phyloP scores from a whole-genome alignment of 2,329 filamentous ascomycete species.

The Shiraia sp. region DNA sequence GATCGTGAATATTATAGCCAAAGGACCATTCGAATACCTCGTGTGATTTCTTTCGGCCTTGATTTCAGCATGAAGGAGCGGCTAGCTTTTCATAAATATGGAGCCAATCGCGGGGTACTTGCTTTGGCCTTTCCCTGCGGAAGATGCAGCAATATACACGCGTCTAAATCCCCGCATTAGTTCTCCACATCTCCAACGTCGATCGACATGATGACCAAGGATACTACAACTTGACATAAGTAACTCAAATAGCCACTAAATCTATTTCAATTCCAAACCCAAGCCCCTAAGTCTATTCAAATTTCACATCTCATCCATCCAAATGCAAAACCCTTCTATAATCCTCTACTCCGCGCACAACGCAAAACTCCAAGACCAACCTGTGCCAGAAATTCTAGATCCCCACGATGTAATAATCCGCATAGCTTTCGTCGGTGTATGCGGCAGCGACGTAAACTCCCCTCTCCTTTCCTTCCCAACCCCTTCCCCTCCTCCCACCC shows the following conservation, averaged over 20 bases:
- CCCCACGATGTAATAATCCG: constrained; percentile 49
- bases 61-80: too few relatives aligned
- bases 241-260: background rate
- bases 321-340: constrained; percentile 47
- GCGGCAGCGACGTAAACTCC: constrained; percentile 41
- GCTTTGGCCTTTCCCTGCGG: too few relatives aligned
- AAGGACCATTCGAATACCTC: too few relatives aligned
- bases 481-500: too few relatives aligned
- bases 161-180: constrained; percentile 17
- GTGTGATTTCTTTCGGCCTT: too few relatives aligned
- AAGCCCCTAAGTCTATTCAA: background rate
- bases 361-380: constrained; percentile 45
- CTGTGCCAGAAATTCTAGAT: constrained; percentile 41
- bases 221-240: background rate
- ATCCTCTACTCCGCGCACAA: constrained; percentile 47
- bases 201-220: background rate
- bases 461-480: too few relatives aligned
- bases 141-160: constrained; percentile 18
- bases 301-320: constrained; percentile 2
- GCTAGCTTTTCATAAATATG: too few relatives aligned
- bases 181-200: background rate
- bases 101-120: constrained; percentile 1
- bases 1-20: too few relatives aligned
- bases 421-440: constrained; percentile 52
- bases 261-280: background rate